Evolutionary conservation across 1,284 basidiomycete species (phyloP).

Genomic region (Amanita bisporigera): DNA sequence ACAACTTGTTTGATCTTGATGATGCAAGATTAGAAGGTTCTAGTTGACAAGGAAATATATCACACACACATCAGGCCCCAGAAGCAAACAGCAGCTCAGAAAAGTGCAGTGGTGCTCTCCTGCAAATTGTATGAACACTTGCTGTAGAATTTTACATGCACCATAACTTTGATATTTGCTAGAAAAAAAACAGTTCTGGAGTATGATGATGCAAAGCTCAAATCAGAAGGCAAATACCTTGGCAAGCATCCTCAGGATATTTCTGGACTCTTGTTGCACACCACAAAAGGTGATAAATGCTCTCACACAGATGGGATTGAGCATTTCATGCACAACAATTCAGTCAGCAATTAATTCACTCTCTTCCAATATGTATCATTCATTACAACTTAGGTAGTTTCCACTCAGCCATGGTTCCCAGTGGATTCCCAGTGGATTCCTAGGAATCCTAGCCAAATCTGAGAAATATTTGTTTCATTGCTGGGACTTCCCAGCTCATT

Average conservation of each 20-base stretch:
- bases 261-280: conserved; percentile 37
- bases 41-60: neutral
- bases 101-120: neutral
- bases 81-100: neutral
- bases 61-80: neutral
- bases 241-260: conserved; percentile 34
- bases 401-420: no score
- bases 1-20: neutral
- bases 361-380: neutral
- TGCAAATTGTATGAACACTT: conserved; percentile 4
- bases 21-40: neutral
- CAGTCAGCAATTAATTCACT: conserved; percentile 5
- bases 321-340: conserved; percentile 6
- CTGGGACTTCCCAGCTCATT: no score
- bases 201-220: conserved; percentile 37
- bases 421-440: no score
- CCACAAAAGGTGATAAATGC: conserved; percentile 31
- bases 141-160: neutral
- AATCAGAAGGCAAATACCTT: conserved; percentile 39
- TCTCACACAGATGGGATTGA: conserved; percentile 13
- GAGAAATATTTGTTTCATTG: no score
- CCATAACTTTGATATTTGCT: neutral
- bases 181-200: conserved; percentile 35
- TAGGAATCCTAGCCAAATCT: no score
- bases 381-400: no score